These are phyloP conservation scores for Aspergillus japonicus DNA, from an alignment of 2,329 filamentous ascomycete genomes.

Conservation along the genomic window DNA sequence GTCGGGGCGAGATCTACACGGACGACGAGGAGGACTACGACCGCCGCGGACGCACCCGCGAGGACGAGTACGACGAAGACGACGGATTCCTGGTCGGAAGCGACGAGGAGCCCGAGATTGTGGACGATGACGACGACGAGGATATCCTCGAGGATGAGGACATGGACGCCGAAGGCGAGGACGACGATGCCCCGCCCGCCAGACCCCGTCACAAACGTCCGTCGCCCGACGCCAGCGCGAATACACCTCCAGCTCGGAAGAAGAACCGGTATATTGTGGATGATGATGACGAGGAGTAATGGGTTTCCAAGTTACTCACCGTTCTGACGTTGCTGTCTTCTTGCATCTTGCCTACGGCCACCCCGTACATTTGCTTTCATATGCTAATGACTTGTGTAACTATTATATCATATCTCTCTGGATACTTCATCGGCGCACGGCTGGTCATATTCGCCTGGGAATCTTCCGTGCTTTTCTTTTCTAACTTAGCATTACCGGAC, in stretches of 20 bases:
- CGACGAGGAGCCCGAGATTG: constrained; percentile 50
- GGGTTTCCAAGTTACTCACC: constrained; percentile 1
- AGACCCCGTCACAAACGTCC: constrained; percentile 31
- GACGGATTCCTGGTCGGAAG: constrained; percentile 69
- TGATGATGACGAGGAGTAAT: constrained; percentile 49
- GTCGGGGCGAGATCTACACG: constrained; percentile 49
- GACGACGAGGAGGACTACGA: constrained; percentile 51
- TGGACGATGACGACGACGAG: constrained; percentile 45
- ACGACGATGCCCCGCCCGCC: constrained; percentile 32
- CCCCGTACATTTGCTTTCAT: constrained; percentile 4
- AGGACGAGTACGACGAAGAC: constrained; percentile 80
- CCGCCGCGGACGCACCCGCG: constrained; percentile 53
- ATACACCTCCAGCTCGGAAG: constrained; percentile 42
- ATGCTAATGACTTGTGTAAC: constrained; percentile 14
- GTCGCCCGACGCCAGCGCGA: constrained; percentile 25
- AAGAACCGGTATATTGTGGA: constrained; percentile 50
- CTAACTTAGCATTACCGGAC: neutral
- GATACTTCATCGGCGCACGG: constrained; percentile 4
- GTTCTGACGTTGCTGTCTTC: constrained; percentile 5
- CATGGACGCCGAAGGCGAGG: constrained; percentile 47
- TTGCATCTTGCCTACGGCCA: neutral
- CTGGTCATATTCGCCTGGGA: neutral
- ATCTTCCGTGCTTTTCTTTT: neutral
- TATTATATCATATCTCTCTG: constrained; percentile 6
- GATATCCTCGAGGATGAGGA: constrained; percentile 45